Evolutionary conservation across 2,329 filamentous ascomycete genomes (phyloP), one percentile per base, ranked within the genome.

Genomic region (Dissoconium aciculare): DNA sequence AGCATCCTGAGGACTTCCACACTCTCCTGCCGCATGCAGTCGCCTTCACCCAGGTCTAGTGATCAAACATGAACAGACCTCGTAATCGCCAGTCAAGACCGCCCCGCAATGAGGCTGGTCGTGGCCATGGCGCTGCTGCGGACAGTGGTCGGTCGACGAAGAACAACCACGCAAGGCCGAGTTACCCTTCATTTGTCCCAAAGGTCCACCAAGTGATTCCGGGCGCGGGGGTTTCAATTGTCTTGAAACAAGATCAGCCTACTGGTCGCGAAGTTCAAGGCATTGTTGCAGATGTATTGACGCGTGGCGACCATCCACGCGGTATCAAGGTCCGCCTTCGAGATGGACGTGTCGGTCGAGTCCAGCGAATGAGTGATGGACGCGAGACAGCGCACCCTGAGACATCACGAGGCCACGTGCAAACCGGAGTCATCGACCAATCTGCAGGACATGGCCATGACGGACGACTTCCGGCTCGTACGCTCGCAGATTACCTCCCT

Each of bases 201-300:
- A 48, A 31, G 4, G 43, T 40, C 11, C 31, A 39, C 17, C 45
- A 72, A 39, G 72, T 81, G 16, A 40, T 67, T 4, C 63, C 66
- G 0, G 78, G 78, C 19, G 69, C 73, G 3, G 39, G 49, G 3
- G 80, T 85, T 31, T 78, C 74, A 28, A 80, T 87, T 33, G 63
- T 85, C 1, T 63, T 84, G 17, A 87, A 87, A 46, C 63, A 67
- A 37, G 79, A 87, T 53, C 80, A 87, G 50, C 69, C 68, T 1
- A 83, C 78, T 0, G 80, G 79, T 5, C 66, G 67, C 27, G 73
- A 81, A 44, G 78, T 82, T 1, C 59, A 63, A 26, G 80, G 80
- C 14, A 54, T 63, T 4, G 71, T 87, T 1, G 63, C 66, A 31
- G 69, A 82, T 27, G 53, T 85, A 0, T 61, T 87, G 28, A 85